A percentile compares a stretch with the other conserved stretches of the same genome.
phyloP scores from a whole-genome alignment of 768 basidiomycete species.

The Russula earlei region DNA sequence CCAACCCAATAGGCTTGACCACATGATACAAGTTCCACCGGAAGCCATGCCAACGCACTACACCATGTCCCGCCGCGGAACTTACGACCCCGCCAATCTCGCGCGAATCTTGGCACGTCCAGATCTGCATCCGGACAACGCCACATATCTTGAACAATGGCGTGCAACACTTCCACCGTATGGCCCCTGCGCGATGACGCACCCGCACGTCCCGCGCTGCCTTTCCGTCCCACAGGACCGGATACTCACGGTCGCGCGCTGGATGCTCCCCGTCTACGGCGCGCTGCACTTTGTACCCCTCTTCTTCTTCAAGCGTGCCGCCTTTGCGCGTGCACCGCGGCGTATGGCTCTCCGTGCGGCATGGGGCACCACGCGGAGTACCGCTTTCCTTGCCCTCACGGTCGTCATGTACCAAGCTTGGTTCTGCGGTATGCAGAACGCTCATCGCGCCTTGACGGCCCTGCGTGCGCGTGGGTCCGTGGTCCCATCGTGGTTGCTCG shows the following conservation, averaged over 20 bases:
- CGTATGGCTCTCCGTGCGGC: slow-evolving; percentile 55
- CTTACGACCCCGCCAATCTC: slow-evolving; percentile 46
- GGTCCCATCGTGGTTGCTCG: slow-evolving; percentile 39
- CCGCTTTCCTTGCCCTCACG: slow-evolving; percentile 78
- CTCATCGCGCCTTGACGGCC: slow-evolving; percentile 39
- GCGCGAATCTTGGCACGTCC: slow-evolving; percentile 43
- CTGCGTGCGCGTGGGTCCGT: slow-evolving; percentile 16
- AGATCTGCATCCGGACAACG: slow-evolving; percentile 44
- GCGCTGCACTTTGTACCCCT: slow-evolving; percentile 85
- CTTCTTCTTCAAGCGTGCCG: slow-evolving; percentile 67
- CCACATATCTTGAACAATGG: slow-evolving; percentile 34
- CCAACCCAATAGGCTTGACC: slow-evolving; percentile 11
- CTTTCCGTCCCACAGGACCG: slow-evolving; percentile 51
- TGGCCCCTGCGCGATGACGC: slow-evolving; percentile 62
- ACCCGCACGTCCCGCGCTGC: slow-evolving; percentile 65
- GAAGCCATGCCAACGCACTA: slow-evolving; percentile 54
- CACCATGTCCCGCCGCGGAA: slow-evolving; percentile 47
- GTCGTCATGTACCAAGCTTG: slow-evolving; percentile 72
- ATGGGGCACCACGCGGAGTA: slow-evolving; percentile 71
- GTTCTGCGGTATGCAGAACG: slow-evolving; percentile 57
- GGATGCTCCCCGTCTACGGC: slow-evolving; percentile 78
- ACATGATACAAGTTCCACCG: slow-evolving; percentile 54
- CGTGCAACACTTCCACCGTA: slow-evolving; percentile 35
- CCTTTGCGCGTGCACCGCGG: slow-evolving; percentile 56
- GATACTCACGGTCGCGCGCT: slow-evolving; percentile 73